A percentile compares a stretch with the other conserved stretches of the same genome.
These are phyloP conservation scores for Proteromonas lacertae DNA, from an alignment of 352 stramenopile species.

Conservation along the genomic window DNA sequence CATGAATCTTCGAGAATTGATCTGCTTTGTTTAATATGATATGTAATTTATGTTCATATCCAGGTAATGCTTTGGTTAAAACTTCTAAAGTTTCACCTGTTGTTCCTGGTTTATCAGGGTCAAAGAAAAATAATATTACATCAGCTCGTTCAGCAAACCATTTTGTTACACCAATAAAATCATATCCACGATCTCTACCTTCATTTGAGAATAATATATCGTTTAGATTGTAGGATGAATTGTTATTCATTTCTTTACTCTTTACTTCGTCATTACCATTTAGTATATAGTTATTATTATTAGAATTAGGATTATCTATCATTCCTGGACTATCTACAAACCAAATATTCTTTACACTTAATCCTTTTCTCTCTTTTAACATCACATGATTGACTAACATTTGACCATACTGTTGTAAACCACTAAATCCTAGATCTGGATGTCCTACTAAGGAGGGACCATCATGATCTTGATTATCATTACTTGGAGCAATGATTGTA, in stretches of 20 bases:
- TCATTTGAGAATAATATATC: background rate
- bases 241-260: background rate
- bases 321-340: slow-evolving; percentile 92
- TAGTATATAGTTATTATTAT: too few relatives aligned
- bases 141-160: slow-evolving; percentile 95
- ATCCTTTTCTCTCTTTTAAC: slow-evolving; percentile 74
- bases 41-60: slow-evolving; percentile 97
- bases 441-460: slow-evolving; percentile 63
- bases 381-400: slow-evolving; percentile 86
- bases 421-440: slow-evolving; percentile 77
- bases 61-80: slow-evolving; percentile 69
- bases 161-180: slow-evolving; percentile 74
- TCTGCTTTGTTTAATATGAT: slow-evolving; percentile 93
- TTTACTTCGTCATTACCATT: background rate
- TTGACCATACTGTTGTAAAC: slow-evolving; percentile 67
- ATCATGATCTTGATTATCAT: slow-evolving; percentile 77
- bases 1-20: slow-evolving; percentile 87
- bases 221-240: background rate
- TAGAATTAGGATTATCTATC: slow-evolving; percentile 72
- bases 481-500: slow-evolving; percentile 84
- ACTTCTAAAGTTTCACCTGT: slow-evolving; percentile 93
- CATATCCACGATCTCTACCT: slow-evolving; percentile 53
- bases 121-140: slow-evolving; percentile 97
- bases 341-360: slow-evolving; percentile 68
- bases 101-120: slow-evolving; percentile 94